Evolutionary conservation across 805 yeast genomes (phyloP).

Genomic region (Candida xiaguanensis): DNA sequence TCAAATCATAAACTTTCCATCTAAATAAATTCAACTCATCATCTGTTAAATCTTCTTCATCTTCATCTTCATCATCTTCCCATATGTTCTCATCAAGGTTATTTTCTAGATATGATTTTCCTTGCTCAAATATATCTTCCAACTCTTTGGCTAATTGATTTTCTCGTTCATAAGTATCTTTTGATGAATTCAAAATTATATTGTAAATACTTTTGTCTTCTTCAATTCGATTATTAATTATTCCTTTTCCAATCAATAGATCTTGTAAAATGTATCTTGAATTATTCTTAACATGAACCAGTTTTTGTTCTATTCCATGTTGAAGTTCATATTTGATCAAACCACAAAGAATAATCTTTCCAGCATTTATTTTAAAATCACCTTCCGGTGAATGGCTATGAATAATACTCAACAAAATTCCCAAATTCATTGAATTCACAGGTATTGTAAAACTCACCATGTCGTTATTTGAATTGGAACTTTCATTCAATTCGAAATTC

Average conservation of each 20-base stretch:
- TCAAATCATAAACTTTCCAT: conserved; percentile 2
- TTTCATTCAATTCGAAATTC: not conserved
- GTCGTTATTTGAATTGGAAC: not conserved
- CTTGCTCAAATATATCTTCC: conserved; percentile 6
- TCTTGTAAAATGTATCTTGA: conserved; percentile 12
- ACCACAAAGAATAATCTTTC: conserved; percentile 3
- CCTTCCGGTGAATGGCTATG: not conserved
- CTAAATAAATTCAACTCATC: conserved; percentile 7
- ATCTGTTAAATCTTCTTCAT: conserved; percentile 4
- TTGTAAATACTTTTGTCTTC: conserved; percentile 12
- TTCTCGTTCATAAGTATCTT: conserved; percentile 13
- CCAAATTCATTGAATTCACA: conserved; percentile 5
- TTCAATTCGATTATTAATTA: conserved; percentile 2
- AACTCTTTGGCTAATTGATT: conserved; percentile 15
- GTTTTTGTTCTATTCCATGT: not conserved
- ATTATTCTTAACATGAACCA: not conserved
- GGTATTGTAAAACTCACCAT: conserved; percentile 5
- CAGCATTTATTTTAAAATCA: conserved; percentile 1
- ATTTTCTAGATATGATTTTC: not conserved
- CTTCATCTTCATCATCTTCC: not conserved
- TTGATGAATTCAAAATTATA: not conserved
- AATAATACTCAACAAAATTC: conserved; percentile 1
- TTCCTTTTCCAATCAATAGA: conserved; percentile 9
- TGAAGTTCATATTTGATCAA: conserved; percentile 1
- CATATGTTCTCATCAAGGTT: conserved; percentile 1